These are phyloP conservation scores for Hypoxylon rubiginosum DNA, from an alignment of 2,329 filamentous ascomycete genomes.

Conservation along the genomic window DNA sequence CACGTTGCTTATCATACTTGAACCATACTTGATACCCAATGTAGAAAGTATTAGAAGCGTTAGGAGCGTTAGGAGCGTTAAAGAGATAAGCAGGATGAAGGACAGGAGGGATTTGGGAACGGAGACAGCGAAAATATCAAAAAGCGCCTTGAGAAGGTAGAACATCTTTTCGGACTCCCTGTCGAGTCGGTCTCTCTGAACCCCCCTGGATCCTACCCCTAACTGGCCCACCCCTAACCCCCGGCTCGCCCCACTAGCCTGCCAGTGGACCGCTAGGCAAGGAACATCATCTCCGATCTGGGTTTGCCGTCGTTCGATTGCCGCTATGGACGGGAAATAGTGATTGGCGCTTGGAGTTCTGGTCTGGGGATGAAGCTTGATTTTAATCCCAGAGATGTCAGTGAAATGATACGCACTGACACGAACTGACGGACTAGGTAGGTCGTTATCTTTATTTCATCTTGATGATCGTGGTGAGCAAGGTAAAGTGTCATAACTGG, in stretches of 20 bases:
- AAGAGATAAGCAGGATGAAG: neutral
- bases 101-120: slow-evolving; percentile 11
- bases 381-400: slow-evolving; percentile 22
- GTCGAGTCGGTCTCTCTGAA: neutral
- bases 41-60: neutral
- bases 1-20: neutral
- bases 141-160: neutral
- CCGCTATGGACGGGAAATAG: slow-evolving; percentile 37
- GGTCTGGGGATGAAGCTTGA: slow-evolving; percentile 35
- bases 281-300: slow-evolving; percentile 41
- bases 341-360: slow-evolving; percentile 34
- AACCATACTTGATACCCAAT: neutral
- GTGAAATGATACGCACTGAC: slow-evolving; percentile 31
- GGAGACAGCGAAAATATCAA: slow-evolving; percentile 8
- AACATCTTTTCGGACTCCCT: slow-evolving; percentile 1
- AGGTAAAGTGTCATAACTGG: slow-evolving; percentile 9
- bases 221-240: neutral
- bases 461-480: neutral
- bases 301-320: slow-evolving; percentile 39
- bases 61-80: neutral
- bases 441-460: slow-evolving; percentile 26
- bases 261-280: slow-evolving; percentile 21
- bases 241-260: neutral
- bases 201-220: slow-evolving; percentile 4
- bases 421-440: slow-evolving; percentile 24